Evolutionary conservation across 2,329 filamentous ascomycete genomes (phyloP).

Genomic region (Ophiostoma fasciatum): DNA sequence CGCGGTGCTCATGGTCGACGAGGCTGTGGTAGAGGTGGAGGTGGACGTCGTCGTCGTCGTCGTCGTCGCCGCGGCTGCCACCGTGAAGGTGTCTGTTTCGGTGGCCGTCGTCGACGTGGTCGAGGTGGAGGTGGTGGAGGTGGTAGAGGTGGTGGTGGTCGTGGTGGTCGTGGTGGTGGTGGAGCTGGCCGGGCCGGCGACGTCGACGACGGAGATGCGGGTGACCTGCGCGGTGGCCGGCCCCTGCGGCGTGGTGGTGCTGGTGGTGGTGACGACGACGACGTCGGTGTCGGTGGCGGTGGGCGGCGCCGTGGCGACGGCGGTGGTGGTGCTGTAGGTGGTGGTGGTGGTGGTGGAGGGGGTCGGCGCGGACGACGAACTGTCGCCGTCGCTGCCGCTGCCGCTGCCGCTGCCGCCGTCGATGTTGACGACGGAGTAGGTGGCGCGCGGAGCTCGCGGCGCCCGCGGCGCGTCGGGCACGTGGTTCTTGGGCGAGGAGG

Average conservation of each 20-base stretch:
- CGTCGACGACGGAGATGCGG: slow-evolving; percentile 13
- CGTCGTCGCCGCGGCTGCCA: background rate
- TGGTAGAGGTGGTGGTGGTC: slow-evolving; percentile 1
- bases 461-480: slow-evolving; percentile 5
- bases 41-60: background rate
- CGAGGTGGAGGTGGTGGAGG: slow-evolving; percentile 5
- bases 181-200: slow-evolving; percentile 5
- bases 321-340: background rate
- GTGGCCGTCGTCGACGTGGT: slow-evolving; percentile 4
- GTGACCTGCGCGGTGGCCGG: slow-evolving; percentile 13
- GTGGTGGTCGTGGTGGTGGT: slow-evolving; percentile 6
- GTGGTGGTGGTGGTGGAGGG: too few species aligned
- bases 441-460: slow-evolving; percentile 19
- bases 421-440: slow-evolving; percentile 24
- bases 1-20: too few species aligned
- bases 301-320: slow-evolving; percentile 14
- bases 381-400: background rate
- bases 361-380: too few species aligned
- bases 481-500: slow-evolving; percentile 14
- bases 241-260: slow-evolving; percentile 2
- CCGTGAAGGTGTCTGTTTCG: background rate
- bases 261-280: slow-evolving; percentile 5
- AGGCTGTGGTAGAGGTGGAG: background rate
- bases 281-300: slow-evolving; percentile 15
- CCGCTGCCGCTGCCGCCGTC: slow-evolving; percentile 13